These are phyloP conservation scores for Akanthomyces dipterigenus DNA, from an alignment of 2,329 filamentous ascomycete species.

Conservation along the genomic window DNA sequence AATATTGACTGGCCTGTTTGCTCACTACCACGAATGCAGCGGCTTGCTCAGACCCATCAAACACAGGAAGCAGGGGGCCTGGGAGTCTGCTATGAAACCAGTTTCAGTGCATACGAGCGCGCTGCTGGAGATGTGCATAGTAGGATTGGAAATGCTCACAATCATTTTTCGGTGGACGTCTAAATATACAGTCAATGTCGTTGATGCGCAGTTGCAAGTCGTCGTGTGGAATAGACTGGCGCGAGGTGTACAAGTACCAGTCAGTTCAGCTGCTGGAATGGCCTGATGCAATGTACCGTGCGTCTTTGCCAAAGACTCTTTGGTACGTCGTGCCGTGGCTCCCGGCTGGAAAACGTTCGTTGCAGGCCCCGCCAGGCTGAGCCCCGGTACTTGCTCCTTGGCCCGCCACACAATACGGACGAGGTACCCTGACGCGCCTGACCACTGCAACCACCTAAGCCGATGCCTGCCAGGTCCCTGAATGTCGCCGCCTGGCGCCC, in stretches of 20 bases:
- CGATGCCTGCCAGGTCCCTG: slow-evolving; percentile 5
- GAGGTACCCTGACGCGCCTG: not conserved
- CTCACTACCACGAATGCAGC: not conserved
- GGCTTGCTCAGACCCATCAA: not conserved
- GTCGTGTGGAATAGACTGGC: too few species aligned
- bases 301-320: too few species aligned
- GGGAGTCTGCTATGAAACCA: not conserved
- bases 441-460: not conserved
- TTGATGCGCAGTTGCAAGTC: not conserved
- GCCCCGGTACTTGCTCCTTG: not conserved
- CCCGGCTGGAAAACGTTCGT: not conserved
- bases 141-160: not conserved
- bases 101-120: not conserved
- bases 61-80: not conserved
- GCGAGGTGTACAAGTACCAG: not conserved
- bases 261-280: not conserved
- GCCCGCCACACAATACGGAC: not conserved
- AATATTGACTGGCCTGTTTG: not conserved
- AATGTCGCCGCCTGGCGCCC: slow-evolving; percentile 1
- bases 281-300: slow-evolving; percentile 1
- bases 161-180: not conserved
- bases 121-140: too few species aligned
- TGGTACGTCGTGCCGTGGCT: not conserved
- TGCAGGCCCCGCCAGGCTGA: not conserved
- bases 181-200: not conserved